Evolutionary conservation across 768 basidiomycete species (phyloP), one percentile per base, ranked within the genome.

Genomic region (Leccinum barrowsii): DNA sequence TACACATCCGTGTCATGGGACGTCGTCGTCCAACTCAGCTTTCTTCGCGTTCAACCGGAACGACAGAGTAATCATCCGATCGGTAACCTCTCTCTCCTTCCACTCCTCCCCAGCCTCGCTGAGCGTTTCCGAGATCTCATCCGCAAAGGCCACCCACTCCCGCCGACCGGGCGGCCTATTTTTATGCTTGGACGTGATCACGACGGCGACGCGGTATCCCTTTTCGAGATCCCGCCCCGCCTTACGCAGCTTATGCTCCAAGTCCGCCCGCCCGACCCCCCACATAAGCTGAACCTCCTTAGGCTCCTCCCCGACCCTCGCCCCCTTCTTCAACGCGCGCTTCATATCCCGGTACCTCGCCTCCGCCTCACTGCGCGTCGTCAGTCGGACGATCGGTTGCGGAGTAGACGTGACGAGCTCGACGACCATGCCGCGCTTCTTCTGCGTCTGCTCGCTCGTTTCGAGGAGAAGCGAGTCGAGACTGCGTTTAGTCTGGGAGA

Each of bases 251-350:
- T 90, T 92, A 70, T 87, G 86, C 37, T 76, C 76, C 19, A 86
- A 65, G 65, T 94, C 92, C 7, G 78, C 81, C 30, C 69, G 61
- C 7, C 75, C 82, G 12, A 85, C 80, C 2, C 76, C 77, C 88
- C 90, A 93, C 12, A 85, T 83, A 49, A 93, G 66, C 72, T 89
- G 86, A 5, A 90, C 75, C 74, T 90, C 86, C 75, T 91, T 92
- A 55, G 74, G 67, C 61, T 73, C 74, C 59, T 66, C 67, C 22
- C 67, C 62, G 10, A 56, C 65, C 58, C 60, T 67, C 54, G 21
- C 69, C 58, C 58, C 77, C 69, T 53, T 74, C 68, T 48, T 71
- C 61, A 42, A 56, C 64, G 75, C 74, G 50, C 65, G 70, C 61
- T 74, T 76, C 52, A 70, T 63, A 56, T 74, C 71, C 59, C 73